These are phyloP conservation scores for Metarhizium album DNA, from an alignment of 2,329 filamentous ascomycete genomes.

Conservation along the genomic window DNA sequence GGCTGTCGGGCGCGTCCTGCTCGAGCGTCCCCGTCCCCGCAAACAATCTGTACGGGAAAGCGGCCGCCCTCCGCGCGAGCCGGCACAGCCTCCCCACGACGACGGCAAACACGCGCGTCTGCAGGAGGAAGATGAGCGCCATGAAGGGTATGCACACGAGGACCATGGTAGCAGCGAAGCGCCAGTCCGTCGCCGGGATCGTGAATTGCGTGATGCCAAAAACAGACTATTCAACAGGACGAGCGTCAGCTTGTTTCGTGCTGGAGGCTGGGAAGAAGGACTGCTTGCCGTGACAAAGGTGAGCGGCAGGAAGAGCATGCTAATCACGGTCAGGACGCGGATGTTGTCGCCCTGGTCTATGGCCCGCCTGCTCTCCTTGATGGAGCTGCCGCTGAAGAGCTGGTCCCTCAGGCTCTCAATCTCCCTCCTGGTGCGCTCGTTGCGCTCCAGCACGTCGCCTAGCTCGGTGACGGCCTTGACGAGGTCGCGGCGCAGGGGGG, in stretches of 20 bases:
- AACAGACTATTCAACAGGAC: conserved; percentile 27
- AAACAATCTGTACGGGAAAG: background rate
- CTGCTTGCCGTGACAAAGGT: conserved; percentile 45
- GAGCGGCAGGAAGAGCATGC: conserved; percentile 49
- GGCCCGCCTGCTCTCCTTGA: conserved; percentile 48
- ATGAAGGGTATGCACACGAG: conserved; percentile 46
- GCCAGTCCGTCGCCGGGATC: conserved; percentile 31
- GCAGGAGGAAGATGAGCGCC: conserved; percentile 33
- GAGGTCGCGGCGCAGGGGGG: conserved; percentile 33
- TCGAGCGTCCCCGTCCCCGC: background rate
- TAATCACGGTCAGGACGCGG: conserved; percentile 47
- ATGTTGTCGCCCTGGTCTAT: conserved; percentile 56
- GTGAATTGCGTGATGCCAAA: conserved; percentile 41
- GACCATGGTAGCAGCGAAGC: conserved; percentile 49
- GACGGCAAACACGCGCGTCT: conserved; percentile 27
- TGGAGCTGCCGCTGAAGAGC: conserved; percentile 51
- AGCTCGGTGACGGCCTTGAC: conserved; percentile 41
- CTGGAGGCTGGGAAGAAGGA: background rate
- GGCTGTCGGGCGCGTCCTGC: background rate
- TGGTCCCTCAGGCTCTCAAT: conserved; percentile 48
- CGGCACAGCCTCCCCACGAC: conserved; percentile 12
- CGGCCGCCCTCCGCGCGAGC: background rate
- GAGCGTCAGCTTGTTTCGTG: background rate
- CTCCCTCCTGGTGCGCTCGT: conserved; percentile 42
- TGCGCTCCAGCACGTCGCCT: conserved; percentile 34